Percentiles rank a stretch among this genome's conserved stretches.
Conservation (phyloP, 768 basidiomycete species). For the Tephrocybe sp. region DNA sequence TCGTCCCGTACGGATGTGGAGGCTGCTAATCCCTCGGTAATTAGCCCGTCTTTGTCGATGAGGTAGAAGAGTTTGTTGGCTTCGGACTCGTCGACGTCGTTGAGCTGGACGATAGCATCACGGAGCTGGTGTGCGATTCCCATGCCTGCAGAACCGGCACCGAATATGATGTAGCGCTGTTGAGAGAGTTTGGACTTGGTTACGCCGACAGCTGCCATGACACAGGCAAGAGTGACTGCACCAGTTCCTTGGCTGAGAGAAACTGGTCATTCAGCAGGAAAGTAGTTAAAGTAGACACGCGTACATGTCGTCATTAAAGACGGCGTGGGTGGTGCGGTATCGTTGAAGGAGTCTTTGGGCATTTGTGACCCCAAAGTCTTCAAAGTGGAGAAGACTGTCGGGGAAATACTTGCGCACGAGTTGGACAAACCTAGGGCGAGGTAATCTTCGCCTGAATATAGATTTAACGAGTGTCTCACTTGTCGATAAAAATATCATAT, state of each 20-base stretch:
- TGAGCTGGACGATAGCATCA: conserved; percentile 66
- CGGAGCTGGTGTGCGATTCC: conserved; percentile 78
- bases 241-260: conserved; percentile 67
- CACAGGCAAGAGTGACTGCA: conserved; percentile 68
- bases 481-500: conserved; percentile 80
- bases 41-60: conserved; percentile 67
- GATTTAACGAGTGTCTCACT: conserved; percentile 41
- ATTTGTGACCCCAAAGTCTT: conserved; percentile 82
- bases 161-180: conserved; percentile 78
- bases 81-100: conserved; percentile 51
- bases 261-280: not conserved
- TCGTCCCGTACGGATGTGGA: conserved; percentile 40
- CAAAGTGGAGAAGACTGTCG: conserved; percentile 72
- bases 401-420: conserved; percentile 74
- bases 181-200: conserved; percentile 65
- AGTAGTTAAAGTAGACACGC: not conserved
- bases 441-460: not conserved
- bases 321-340: conserved; percentile 63
- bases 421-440: conserved; percentile 62
- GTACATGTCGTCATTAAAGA: conserved; percentile 87
- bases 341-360: conserved; percentile 65
- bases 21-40: conserved; percentile 45
- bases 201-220: conserved; percentile 69
- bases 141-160: conserved; percentile 80
- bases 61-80: conserved; percentile 72